Percentiles rank a stretch among this genome's conserved stretches.
Evolutionary conservation across 805 yeast species (phyloP).

Genomic region (Myxozyma vanderwaltii): DNA sequence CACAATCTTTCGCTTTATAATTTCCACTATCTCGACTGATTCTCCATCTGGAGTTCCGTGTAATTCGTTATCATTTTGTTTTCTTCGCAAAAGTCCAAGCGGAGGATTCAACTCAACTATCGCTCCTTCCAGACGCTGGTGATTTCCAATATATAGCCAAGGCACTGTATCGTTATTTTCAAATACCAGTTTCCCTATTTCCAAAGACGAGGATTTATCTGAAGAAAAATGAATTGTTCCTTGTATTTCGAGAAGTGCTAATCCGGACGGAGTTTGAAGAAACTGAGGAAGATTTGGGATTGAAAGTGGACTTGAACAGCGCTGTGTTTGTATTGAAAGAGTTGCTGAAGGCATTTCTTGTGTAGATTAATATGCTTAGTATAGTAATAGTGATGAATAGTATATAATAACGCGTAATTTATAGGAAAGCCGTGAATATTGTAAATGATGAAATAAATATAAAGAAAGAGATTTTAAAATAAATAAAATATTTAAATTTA

Average conservation of each 20-base stretch:
- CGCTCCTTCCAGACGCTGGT: slow-evolving; percentile 34
- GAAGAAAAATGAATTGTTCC: slow-evolving; percentile 30
- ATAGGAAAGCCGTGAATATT: neutral
- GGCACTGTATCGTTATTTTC: slow-evolving; percentile 16
- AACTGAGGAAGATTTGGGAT: slow-evolving; percentile 14
- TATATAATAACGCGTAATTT: neutral
- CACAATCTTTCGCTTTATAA: slow-evolving; percentile 26
- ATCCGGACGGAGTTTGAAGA: slow-evolving; percentile 33
- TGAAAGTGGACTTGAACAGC: neutral
- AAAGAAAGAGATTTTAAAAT: neutral
- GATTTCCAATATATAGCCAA: slow-evolving; percentile 32
- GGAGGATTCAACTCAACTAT: slow-evolving; percentile 32
- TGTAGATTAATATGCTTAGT: neutral
- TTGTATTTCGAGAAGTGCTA: slow-evolving; percentile 34
- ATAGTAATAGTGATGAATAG: neutral
- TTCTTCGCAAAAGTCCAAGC: slow-evolving; percentile 26
- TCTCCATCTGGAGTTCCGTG: slow-evolving; percentile 15
- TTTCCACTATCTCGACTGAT: slow-evolving; percentile 30
- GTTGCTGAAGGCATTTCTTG: slow-evolving; percentile 23
- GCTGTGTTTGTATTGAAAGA: slow-evolving; percentile 11
- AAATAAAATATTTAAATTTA: neutral
- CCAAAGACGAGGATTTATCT: neutral
- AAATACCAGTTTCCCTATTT: slow-evolving; percentile 31
- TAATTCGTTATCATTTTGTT: neutral
- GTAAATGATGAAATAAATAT: neutral